Evolutionary conservation across 805 yeast species (phyloP), one percentile per base, ranked within the genome.

Genomic region (Zygosaccharomyces gambellarensis): DNA sequence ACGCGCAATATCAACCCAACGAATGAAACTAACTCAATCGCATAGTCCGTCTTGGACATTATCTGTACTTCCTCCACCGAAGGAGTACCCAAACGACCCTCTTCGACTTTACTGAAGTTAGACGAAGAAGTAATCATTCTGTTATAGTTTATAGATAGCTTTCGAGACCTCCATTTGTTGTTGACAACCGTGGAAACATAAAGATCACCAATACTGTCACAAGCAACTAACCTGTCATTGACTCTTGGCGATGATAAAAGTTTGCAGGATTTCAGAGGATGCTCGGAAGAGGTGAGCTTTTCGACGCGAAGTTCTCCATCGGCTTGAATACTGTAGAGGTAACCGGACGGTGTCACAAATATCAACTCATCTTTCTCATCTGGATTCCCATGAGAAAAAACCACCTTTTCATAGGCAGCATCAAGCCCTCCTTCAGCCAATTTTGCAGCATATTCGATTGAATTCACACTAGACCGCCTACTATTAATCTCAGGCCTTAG

Each of bases 1-100:
- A 87, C 85, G 39, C 84, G 69, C 5, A 86, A 76, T 44, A 84
- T 70, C 85, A 86, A 81, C 19, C 92, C 90, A 32, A 85, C 85
- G 69, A 84, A 85, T 8, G 85, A 80, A 25, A 85, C 79, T 8
- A 81, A 64, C 11, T 77, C 79, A 50, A 83, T 71, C 0, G 75
- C 71, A 12, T 67, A 56, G 14, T 59, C 62, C 4, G 56, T 54
- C 28, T 47, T 48, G 14, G 40, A 28, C 17, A 36, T 29, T 21
- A 19, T 25, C 6, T n/a, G 29, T 8, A n/a, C 31, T 19, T 31
- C 39, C 5, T 38, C 34, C n/a, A 32, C 23, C 11, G 48, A 21
- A 14, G 46, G 45, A 10, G 40, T 32, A 31, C 12, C 46, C 14
- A 22, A 28, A 27, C 32, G 46, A 44, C 28, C 40, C 23, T 49